Evolutionary conservation across 305 asterid species (phyloP).

Genomic region (Fraxinus paxiana): DNA sequence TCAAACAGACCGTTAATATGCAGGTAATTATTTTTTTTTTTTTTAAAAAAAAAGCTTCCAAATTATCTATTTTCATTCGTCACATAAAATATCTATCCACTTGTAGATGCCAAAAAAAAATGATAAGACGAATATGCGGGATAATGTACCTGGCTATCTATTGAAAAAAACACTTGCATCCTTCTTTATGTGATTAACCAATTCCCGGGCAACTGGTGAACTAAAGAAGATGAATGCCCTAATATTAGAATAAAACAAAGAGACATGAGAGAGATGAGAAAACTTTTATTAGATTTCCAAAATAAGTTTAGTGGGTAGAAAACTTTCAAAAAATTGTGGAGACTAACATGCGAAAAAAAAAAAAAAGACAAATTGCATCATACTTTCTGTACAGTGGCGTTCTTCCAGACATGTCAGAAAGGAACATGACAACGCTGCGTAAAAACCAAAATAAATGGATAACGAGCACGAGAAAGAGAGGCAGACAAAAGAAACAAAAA

Average conservation of each 20-base stretch:
- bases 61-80: background rate
- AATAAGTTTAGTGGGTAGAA: background rate
- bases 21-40: background rate
- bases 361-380: conserved; percentile 23
- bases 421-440: conserved; percentile 82
- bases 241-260: conserved; percentile 20
- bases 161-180: conserved; percentile 77
- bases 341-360: background rate
- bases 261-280: conserved; percentile 22
- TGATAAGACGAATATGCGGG: conserved; percentile 13
- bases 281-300: background rate
- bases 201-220: conserved; percentile 79
- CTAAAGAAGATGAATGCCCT: conserved; percentile 98
- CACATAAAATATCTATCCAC: background rate
- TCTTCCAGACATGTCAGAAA: conserved; percentile 94
- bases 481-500: background rate
- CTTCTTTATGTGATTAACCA: conserved; percentile 79
- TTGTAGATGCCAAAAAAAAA: background rate
- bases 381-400: conserved; percentile 92
- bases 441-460: conserved; percentile 29
- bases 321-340: conserved; percentile 5
- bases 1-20: background rate
- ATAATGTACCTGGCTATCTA: conserved; percentile 84
- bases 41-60: background rate
- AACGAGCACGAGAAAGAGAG: conserved; percentile 18